Conservation (phyloP, 2,329 filamentous ascomycete species). For the Sporothrix phasma region DNA sequence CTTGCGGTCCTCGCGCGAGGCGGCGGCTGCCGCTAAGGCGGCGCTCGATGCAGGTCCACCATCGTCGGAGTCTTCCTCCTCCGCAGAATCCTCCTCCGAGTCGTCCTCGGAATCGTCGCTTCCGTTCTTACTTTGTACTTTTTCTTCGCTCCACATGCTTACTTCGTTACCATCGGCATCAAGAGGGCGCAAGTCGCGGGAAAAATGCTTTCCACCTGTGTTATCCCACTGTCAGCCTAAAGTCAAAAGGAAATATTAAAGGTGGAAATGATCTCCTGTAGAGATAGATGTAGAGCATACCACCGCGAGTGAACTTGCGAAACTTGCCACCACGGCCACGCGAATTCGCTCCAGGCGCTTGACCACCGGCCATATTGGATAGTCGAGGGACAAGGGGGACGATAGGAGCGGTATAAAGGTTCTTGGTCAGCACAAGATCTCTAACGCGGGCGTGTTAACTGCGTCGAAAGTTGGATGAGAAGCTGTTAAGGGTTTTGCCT, state of each 20-base stretch:
- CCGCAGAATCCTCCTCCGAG: conserved; percentile 42
- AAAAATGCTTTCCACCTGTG: conserved; percentile 88
- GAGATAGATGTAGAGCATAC: conserved; percentile 41
- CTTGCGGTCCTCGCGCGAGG: conserved; percentile 76
- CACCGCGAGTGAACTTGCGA: conserved; percentile 85
- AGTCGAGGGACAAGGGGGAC: background rate
- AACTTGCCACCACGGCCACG: conserved; percentile 88
- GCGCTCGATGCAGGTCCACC: conserved; percentile 40
- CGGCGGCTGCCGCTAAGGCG: conserved; percentile 30
- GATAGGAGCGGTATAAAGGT: background rate
- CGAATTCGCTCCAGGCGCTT: conserved; percentile 38
- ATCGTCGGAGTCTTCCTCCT: conserved; percentile 36
- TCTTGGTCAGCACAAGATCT: background rate
- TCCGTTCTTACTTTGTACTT: conserved; percentile 26
- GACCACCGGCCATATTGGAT: conserved; percentile 26
- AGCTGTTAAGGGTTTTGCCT: background rate
- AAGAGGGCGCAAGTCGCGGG: conserved; percentile 76
- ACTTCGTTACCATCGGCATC: conserved; percentile 83
- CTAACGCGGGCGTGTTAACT: background rate
- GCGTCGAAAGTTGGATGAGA: background rate
- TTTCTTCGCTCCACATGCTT: conserved; percentile 71
- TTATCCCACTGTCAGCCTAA: background rate
- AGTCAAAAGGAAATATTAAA: background rate
- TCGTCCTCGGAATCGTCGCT: conserved; percentile 41
- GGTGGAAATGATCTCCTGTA: background rate